Evolutionary conservation across 108 stramenopile genomes (phyloP), one percentile per base, ranked within the genome.

Genomic region (Stephanodiscus minutulus): DNA sequence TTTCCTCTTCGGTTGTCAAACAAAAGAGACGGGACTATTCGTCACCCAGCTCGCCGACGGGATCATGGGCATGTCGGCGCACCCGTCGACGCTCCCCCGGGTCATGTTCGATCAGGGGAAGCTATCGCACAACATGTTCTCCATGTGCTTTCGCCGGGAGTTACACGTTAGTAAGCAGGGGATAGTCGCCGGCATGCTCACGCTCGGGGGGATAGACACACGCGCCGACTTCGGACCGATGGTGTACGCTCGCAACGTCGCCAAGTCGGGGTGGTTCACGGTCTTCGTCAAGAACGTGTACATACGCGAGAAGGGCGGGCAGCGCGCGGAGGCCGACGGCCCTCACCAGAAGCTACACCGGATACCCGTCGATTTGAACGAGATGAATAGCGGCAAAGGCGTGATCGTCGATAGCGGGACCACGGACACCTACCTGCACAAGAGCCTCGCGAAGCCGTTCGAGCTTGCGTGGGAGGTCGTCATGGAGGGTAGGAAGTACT

Each of bases 1-100:
- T 15, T 93, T 96, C 72, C 66, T 91, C n/a, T 98, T 98, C 85
- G 98, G 97, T 0, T 98, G 98, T 78, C 94, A 97, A 74, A 87
- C 87, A 18, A 63, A 63, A 50, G 88, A 92, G 57, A 84, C 89
- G 7, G 98, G 98, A 4, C 82, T 97, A 17, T 97, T 98, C 74
- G 76, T 76, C 20, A 96, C 91, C 10, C 98, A 98, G 64, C 85
- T 92, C 25, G 98, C 96, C 10, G 91, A 97, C 72, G 98, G 98
- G 17, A 98, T 98, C 53, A 91, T 98, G 82, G 98, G 98, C 8
- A 71, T 98, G 82, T 83, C 85, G 11, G 71, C 69, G 10, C 85
- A 86, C 56, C 72, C 85, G 5, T 71, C 72, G 1, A 86, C 87
- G 11, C 46, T 90, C 1, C 66, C 89, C 0, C 49, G 63, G 3